phyloP scores from a whole-genome alignment of 1,139 yeast species.

The Yamadazyma aaseri region DNA sequence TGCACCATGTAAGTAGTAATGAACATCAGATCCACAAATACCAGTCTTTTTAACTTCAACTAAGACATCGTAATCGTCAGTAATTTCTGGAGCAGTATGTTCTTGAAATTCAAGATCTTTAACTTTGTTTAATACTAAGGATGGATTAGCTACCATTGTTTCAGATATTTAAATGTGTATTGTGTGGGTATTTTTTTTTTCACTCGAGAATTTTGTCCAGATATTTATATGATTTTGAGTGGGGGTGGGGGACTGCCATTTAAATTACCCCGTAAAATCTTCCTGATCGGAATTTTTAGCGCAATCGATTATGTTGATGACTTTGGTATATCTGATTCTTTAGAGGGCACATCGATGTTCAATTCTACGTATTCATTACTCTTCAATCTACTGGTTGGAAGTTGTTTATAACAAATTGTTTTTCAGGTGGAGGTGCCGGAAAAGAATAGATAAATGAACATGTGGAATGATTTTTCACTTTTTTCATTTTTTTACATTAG shows the following conservation, averaged over 20 bases:
- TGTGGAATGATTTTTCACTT: too few relatives aligned
- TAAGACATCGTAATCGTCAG: conserved; percentile 67
- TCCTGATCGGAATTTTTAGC: conserved; percentile 11
- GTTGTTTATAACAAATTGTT: too few relatives aligned
- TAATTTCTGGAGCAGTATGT: conserved; percentile 61
- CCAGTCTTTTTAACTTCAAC: conserved; percentile 77
- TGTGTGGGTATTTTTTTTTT: neutral
- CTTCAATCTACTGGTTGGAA: too few relatives aligned
- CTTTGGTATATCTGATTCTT: too few relatives aligned
- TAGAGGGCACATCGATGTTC: too few relatives aligned
- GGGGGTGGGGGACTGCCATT: conserved; percentile 3
- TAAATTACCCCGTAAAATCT: conserved; percentile 11
- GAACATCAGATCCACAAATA: conserved; percentile 86
- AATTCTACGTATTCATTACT: too few relatives aligned
- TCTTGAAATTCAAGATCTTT: conserved; percentile 66
- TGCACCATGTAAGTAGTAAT: conserved; percentile 75
- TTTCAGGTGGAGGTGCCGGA: too few relatives aligned
- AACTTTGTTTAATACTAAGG: conserved; percentile 65
- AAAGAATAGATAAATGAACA: too few relatives aligned
- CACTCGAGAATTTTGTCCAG: conserved; percentile 4
- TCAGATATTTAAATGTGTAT: conserved; percentile 1
- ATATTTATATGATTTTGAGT: conserved; percentile 1
- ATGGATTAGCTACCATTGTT: conserved; percentile 48
- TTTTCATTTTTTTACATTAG: too few relatives aligned
- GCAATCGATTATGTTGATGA: too few relatives aligned